Conservation (phyloP, 164 flowering plant genomes). For the Paratinospora sagittata region DNA sequence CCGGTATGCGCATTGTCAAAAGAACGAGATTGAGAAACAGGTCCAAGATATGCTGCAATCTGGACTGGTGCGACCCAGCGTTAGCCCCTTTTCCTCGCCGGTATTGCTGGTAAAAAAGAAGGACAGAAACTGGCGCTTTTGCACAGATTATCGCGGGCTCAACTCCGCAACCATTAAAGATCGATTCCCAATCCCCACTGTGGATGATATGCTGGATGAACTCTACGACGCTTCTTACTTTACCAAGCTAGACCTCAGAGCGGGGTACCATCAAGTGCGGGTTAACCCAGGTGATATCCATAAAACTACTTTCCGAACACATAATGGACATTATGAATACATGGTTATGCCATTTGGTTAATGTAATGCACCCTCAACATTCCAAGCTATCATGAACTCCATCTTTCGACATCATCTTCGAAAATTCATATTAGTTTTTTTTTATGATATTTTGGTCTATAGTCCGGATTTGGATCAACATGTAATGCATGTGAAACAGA, state of each 20-base stretch:
- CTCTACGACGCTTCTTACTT: not conserved
- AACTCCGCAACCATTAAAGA: not conserved
- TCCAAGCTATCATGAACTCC: too few relatives aligned
- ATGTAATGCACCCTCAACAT: not conserved
- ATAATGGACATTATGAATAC: not conserved
- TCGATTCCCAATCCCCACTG: not conserved
- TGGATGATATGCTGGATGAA: conserved; percentile 3
- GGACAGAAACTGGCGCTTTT: not conserved
- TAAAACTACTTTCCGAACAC: too few relatives aligned
- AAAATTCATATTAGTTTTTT: too few relatives aligned
- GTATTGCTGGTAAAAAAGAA: not conserved
- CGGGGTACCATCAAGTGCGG: not conserved
- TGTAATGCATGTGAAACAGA: too few relatives aligned
- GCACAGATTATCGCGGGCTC: not conserved
- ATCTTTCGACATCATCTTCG: too few relatives aligned
- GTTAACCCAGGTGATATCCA: too few relatives aligned
- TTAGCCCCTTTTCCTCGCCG: not conserved
- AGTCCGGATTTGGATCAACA: too few relatives aligned
- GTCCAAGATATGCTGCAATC: too few relatives aligned
- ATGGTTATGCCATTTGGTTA: not conserved
- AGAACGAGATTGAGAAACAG: too few relatives aligned
- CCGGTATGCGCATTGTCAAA: too few relatives aligned
- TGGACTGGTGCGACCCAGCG: too few relatives aligned
- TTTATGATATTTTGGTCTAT: too few relatives aligned
- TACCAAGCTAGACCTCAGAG: not conserved